Percentiles rank a stretch among this genome's conserved stretches.
phyloP scores from a whole-genome alignment of 2,329 filamentous ascomycete species.

The Neopestalotiopsis sp. region DNA sequence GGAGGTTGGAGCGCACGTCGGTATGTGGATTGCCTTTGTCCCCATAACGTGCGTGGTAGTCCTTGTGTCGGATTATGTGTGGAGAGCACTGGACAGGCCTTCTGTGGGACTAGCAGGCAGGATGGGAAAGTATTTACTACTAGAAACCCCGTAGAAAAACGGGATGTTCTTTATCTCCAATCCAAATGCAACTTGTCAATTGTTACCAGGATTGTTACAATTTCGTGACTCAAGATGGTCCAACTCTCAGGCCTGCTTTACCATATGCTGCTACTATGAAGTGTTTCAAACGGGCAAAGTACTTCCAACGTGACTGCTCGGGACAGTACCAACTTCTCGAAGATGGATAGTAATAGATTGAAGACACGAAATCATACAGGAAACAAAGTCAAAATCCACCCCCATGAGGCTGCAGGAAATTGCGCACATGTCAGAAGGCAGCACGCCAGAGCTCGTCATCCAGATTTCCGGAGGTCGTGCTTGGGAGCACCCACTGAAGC shows the following conservation, averaged over 20 bases:
- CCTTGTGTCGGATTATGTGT: neutral
- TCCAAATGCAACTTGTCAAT: neutral
- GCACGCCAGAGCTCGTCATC: neutral
- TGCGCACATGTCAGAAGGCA: neutral
- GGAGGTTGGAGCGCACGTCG: neutral
- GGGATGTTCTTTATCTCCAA: accelerated
- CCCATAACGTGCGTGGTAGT: neutral
- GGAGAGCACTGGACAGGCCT: neutral
- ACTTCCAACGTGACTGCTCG: too few species aligned
- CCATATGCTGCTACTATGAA: too few species aligned
- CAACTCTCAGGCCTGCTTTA: too few species aligned
- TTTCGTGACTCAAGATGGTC: too few species aligned
- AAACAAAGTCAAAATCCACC: neutral
- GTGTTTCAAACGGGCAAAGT: too few species aligned
- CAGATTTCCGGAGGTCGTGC: neutral
- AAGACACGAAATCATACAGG: too few species aligned
- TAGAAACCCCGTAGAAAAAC: neutral
- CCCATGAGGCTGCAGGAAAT: neutral
- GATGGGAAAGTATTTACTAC: neutral
- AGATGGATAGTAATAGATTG: neutral
- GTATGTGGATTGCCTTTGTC: neutral
- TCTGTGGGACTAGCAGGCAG: neutral
- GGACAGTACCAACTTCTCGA: neutral
- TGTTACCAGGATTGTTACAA: too few species aligned
- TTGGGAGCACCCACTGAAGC: neutral